These are phyloP conservation scores for Cyclanthera cordifolia DNA, from an alignment of 306 rosid genomes.

Conservation along the genomic window DNA sequence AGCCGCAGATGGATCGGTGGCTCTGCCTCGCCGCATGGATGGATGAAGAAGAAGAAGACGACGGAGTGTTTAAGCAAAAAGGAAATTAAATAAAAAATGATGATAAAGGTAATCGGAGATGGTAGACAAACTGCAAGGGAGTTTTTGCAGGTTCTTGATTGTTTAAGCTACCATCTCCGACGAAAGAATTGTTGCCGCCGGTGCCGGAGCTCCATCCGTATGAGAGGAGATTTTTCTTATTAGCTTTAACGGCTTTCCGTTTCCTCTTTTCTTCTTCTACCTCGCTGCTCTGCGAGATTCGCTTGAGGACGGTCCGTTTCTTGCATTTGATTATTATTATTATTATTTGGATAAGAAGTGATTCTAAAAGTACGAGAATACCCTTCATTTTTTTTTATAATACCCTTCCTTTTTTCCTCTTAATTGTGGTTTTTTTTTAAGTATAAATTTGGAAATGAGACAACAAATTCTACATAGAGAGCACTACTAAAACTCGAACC, in stretches of 20 bases:
- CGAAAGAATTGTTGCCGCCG: slow-evolving; percentile 15
- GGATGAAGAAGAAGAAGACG: background rate
- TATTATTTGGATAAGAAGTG: background rate
- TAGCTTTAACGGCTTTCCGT: background rate
- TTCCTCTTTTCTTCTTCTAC: background rate
- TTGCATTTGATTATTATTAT: background rate
- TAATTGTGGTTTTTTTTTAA: no score
- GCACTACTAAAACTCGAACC: no score
- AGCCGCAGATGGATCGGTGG: slow-evolving; percentile 27
- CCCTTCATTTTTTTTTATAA: background rate
- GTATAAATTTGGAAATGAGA: no score
- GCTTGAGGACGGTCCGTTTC: slow-evolving; percentile 5
- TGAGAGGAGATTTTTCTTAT: background rate
- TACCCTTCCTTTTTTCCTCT: no score
- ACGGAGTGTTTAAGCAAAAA: background rate
- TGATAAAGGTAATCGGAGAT: slow-evolving; percentile 13
- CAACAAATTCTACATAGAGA: no score
- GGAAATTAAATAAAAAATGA: background rate
- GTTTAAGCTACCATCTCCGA: slow-evolving; percentile 28
- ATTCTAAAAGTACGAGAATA: background rate
- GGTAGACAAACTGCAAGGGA: slow-evolving; percentile 23
- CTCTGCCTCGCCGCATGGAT: slow-evolving; percentile 54
- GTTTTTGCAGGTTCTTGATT: background rate
- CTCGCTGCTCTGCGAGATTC: slow-evolving; percentile 7
- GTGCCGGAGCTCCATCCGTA: slow-evolving; percentile 19